Evolutionary conservation across 2,329 filamentous ascomycete genomes (phyloP).

Genomic region (Nannizziopsis arthrosporioides): DNA sequence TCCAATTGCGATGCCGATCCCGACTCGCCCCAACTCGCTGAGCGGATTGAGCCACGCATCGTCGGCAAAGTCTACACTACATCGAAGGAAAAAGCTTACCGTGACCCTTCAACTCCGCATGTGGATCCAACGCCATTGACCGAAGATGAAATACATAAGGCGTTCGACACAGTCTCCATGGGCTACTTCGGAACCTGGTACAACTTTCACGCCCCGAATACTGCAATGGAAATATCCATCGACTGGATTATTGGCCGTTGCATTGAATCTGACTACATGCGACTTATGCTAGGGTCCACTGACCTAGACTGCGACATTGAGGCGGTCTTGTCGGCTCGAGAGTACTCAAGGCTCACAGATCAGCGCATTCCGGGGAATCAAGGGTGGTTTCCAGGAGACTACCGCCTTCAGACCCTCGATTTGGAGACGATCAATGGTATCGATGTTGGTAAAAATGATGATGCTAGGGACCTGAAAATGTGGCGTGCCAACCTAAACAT

Average conservation of each 20-base stretch:
- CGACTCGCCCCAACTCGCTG: slow-evolving; percentile 36
- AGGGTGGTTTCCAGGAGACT: slow-evolving; percentile 48
- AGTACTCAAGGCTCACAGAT: slow-evolving; percentile 38
- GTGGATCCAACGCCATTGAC: slow-evolving; percentile 20
- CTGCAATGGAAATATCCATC: slow-evolving; percentile 38
- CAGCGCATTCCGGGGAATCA: slow-evolving; percentile 37
- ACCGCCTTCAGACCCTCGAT: slow-evolving; percentile 44
- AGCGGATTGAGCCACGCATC: slow-evolving; percentile 38
- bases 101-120: slow-evolving; percentile 12
- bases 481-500: slow-evolving; percentile 39
- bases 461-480: slow-evolving; percentile 34
- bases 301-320: slow-evolving; percentile 36
- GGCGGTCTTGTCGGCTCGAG: slow-evolving; percentile 37
- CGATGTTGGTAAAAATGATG: slow-evolving; percentile 39
- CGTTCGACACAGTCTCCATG: slow-evolving; percentile 33
- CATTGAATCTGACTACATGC: slow-evolving; percentile 41
- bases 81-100: slow-evolving; percentile 21
- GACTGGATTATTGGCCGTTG: slow-evolving; percentile 44
- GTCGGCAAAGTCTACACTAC: slow-evolving; percentile 40
- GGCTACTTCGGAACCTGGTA: slow-evolving; percentile 44
- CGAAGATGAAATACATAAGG: slow-evolving; percentile 24
- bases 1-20: slow-evolving; percentile 38
- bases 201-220: slow-evolving; percentile 33
- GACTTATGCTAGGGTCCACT: slow-evolving; percentile 33
- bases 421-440: slow-evolving; percentile 44